Base-by-base conservation (phyloP, 768 basidiomycete species). In the Favolaschia claudopus region DNA sequence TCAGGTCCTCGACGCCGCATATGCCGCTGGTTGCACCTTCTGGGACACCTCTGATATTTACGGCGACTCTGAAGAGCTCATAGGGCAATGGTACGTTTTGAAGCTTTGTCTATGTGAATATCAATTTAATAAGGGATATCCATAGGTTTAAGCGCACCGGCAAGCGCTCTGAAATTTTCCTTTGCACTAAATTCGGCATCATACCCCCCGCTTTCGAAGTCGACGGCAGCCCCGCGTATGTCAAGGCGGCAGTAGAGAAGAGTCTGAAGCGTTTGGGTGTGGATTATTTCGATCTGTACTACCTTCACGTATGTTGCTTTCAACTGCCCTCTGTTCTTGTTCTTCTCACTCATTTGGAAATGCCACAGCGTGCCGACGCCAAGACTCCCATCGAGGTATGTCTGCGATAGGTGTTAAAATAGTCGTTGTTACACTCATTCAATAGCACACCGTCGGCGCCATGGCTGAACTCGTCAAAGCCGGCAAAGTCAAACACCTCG, bases 121-220 rank as follows among this genome's bases (percentile, higher is more conserved):
- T n/a, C n/a, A n/a, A n/a, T n/a, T n/a, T n/a, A n/a, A n/a, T n/a
- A n/a, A n/a, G n/a, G n/a, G n/a, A n/a, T n/a, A n/a, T n/a, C n/a
- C n/a, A n/a, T n/a, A 72, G 73, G 73, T 74, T 79, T 60, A 68
- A 68, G 45, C 64, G 63, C 13, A 72, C 71, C 2, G 75, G 74
- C 2, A 73, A 72, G 48, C 64, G 73, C 17, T 47, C 50, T 27
- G 67, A 74, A 22, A 76, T 79, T n/a, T 79, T 79, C 70, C 67
- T 79, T 6, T 74, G 74, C 1, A 77, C 75, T 19, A 79, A 79
- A 56, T 78, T 78, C 55, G 76, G 74, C 3, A 40, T 68, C n/a
- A n/a, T n/a, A n/a, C n/a, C n/a, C n/a, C n/a, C n/a, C 24, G 50
- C 46, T 28, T 8, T 10, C 24, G 58, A 56, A 22, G 7, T 31